Conservation (phyloP, 2,329 filamentous ascomycete genomes). For the Penicillium sumatraense region DNA sequence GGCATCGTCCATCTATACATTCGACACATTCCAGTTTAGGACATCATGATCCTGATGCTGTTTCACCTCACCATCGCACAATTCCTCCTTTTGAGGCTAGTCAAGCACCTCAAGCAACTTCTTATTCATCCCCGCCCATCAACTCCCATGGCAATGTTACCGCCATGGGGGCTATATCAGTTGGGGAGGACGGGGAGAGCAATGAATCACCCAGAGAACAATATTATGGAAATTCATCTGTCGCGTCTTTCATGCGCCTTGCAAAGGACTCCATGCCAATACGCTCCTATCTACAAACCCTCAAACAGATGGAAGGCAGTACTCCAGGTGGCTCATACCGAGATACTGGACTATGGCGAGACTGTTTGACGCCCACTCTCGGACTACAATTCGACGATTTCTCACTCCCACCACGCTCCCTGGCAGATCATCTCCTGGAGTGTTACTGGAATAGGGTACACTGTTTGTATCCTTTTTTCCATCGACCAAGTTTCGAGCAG, state of each 20-base stretch:
- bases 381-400: conserved; percentile 37
- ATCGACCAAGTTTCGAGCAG: conserved; percentile 46
- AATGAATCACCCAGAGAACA: conserved; percentile 28
- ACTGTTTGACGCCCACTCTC: conserved; percentile 15
- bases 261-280: conserved; percentile 35
- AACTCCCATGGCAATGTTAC: conserved; percentile 35
- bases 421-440: conserved; percentile 49
- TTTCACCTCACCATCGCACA: neutral
- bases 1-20: neutral
- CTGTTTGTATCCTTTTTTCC: conserved; percentile 52
- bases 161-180: conserved; percentile 47
- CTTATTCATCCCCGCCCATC: conserved; percentile 16
- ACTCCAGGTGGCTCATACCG: conserved; percentile 6
- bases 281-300: conserved; percentile 16
- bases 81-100: conserved; percentile 2
- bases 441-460: conserved; percentile 47
- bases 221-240: conserved; percentile 47
- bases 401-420: conserved; percentile 44
- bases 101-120: conserved; percentile 3
- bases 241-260: conserved; percentile 47
- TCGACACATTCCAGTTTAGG: conserved; percentile 1
- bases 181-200: conserved; percentile 30
- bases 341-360: conserved; percentile 15
- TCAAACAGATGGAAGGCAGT: conserved; percentile 11
- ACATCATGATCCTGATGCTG: neutral